A percentile compares a stretch with the other conserved stretches of the same genome.
These are phyloP conservation scores for Mycosphaerella sp. DNA, from an alignment of 2,329 filamentous ascomycete species.

Conservation along the genomic window DNA sequence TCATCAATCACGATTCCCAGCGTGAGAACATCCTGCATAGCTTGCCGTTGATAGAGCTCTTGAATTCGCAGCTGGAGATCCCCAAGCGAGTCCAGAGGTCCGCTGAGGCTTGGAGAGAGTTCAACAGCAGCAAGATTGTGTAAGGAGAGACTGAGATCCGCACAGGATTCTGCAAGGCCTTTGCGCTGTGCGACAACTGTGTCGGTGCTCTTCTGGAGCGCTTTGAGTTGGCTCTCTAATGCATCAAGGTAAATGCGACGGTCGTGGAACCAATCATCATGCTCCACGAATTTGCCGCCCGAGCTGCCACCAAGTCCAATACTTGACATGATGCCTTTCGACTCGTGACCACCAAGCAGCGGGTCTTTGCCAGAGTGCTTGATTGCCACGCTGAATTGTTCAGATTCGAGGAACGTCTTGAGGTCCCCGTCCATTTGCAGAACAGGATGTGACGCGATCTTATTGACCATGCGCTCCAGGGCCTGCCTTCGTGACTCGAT, in stretches of 20 bases:
- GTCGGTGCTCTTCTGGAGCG: constrained; percentile 87
- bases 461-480: constrained; percentile 96
- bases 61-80: constrained; percentile 90
- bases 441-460: constrained; percentile 80
- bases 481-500: constrained; percentile 88
- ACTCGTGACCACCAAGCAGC: constrained; percentile 64
- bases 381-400: constrained; percentile 90
- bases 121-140: constrained; percentile 89
- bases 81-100: constrained; percentile 82
- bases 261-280: constrained; percentile 99
- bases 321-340: constrained; percentile 79
- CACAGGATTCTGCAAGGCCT: constrained; percentile 85
- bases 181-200: constrained; percentile 88
- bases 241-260: constrained; percentile 91
- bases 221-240: constrained; percentile 77
- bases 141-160: constrained; percentile 88
- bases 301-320: constrained; percentile 68
- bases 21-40: constrained; percentile 92
- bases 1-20: constrained; percentile 97
- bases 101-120: constrained; percentile 79
- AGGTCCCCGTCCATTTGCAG: constrained; percentile 89
- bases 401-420: constrained; percentile 95
- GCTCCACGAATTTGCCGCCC: constrained; percentile 83
- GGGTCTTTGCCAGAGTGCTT: constrained; percentile 87
- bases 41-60: constrained; percentile 93